Evolutionary conservation across 495 filamentous ascomycete species (phyloP), one percentile per base, ranked within the genome.

Genomic region (Podospora pseudoanserina): DNA sequence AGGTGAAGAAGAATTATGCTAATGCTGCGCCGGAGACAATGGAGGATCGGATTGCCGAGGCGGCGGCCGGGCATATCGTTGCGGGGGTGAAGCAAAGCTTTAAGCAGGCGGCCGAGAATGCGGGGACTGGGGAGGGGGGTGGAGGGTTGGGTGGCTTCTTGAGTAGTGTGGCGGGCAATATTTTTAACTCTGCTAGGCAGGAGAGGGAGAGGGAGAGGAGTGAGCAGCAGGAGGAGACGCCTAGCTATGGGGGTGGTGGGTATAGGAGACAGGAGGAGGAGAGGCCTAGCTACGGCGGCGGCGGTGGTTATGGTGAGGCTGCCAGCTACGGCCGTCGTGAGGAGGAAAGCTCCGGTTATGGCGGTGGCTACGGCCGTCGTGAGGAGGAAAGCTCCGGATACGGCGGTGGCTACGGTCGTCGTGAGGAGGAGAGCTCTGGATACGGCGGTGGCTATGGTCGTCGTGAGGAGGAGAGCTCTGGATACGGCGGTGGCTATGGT

Each of bases 21-120:
- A 55, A 74, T 56, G 74, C 70, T 1, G 78, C 71, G 19, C 63
- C 66, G 19, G 58, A 74, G 64, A 78, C 74, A n/a, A 68, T 81
- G 56, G 78, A 85, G 73, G 81, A 83, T 63, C 71, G 76, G 56
- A 84, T 85, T 65, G 83, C 82, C 6, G 70, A 72, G 20, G 75
- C 76, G 5, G 81, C 81, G 26, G 81, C 81, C 1, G 77, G 74
- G 9, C 82, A 79, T 19, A 82, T 86, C 32, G 74, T 86, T 19
- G 78, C 77, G 26, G 81, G 81, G 4, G 74, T 85, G 20, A 79
- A 80, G 28, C 73, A 76, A 39, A 79, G 79, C 60, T 72, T 86
- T 18, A 75, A 76, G 39, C 72, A 78, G 19, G 67, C 78, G 26
- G 70, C 79, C 5, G 66, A 72, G 28, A 68, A 68, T 60, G 67